Percentiles rank a stretch among this genome's conserved stretches.
These are phyloP conservation scores for Epichloe coenophiala DNA, from an alignment of 2,329 filamentous ascomycete species.

Conservation along the genomic window DNA sequence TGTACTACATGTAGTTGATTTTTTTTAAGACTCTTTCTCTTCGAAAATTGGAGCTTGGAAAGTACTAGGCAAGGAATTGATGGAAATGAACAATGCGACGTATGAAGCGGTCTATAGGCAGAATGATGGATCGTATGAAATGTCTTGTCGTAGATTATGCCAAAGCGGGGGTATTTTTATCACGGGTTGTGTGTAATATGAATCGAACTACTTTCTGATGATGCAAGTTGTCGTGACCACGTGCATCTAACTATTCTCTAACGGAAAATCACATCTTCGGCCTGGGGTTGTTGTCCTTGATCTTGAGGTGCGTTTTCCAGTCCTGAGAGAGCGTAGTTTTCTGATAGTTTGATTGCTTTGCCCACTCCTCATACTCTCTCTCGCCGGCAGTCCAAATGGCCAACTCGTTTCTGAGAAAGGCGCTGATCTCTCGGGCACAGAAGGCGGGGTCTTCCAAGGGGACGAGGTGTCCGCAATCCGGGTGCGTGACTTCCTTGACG, in stretches of 20 bases:
- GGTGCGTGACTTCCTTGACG: conserved; percentile 52
- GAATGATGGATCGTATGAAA: too few relatives aligned
- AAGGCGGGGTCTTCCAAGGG: conserved; percentile 64
- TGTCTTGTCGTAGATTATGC: too few relatives aligned
- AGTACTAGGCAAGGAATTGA: background rate
- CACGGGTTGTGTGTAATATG: too few relatives aligned
- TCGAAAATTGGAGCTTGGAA: background rate
- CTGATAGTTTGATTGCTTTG: conserved; percentile 30
- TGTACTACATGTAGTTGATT: conserved; percentile 33
- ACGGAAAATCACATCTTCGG: conserved; percentile 16
- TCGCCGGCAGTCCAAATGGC: conserved; percentile 43
- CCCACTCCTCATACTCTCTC: conserved; percentile 42
- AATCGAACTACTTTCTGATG: too few relatives aligned
- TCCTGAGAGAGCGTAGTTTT: conserved; percentile 39
- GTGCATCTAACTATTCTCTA: too few relatives aligned
- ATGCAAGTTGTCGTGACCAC: too few relatives aligned
- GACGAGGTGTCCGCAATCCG: conserved; percentile 62
- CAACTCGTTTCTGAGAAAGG: conserved; percentile 45
- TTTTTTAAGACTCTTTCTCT: too few relatives aligned
- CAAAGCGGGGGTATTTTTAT: too few relatives aligned
- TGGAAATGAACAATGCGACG: too few relatives aligned
- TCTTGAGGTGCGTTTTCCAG: conserved; percentile 39
- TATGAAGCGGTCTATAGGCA: too few relatives aligned
- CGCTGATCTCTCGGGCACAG: conserved; percentile 47
- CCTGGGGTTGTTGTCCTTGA: conserved; percentile 9